These are phyloP conservation scores for Astrothelium subdiscretum DNA, from an alignment of 495 filamentous ascomycete genomes.

Conservation along the genomic window DNA sequence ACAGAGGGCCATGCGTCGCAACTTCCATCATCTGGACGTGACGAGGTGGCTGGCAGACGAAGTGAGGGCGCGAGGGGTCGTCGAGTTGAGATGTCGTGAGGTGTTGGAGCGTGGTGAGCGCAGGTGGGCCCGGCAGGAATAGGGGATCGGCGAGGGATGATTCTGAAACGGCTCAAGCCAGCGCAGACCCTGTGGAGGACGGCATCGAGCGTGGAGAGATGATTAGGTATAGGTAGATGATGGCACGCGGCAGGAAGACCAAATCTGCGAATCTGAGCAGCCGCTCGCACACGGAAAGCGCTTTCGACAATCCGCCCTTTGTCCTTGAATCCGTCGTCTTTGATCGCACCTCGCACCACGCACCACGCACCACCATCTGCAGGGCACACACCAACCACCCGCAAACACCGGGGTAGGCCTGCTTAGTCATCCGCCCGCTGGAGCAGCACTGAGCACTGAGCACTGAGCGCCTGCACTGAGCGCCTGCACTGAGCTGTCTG, in stretches of 20 bases:
- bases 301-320: neutral
- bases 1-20: slow-evolving; percentile 21
- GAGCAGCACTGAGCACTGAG: neutral
- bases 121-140: neutral
- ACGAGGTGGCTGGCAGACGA: neutral
- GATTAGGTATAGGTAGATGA: too few species aligned
- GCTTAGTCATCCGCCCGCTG: neutral
- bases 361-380: too few species aligned
- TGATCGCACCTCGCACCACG: too few species aligned
- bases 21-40: slow-evolving; percentile 19
- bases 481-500: too few species aligned
- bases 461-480: too few species aligned
- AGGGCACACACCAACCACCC: too few species aligned
- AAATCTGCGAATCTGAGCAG: neutral
- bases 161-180: slow-evolving; percentile 1
- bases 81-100: neutral
- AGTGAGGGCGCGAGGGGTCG: neutral
- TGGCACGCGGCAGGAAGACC: neutral
- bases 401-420: neutral
- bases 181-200: neutral
- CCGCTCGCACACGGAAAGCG: neutral
- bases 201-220: neutral
- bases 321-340: neutral
- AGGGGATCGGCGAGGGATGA: slow-evolving; percentile 1
- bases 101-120: slow-evolving; percentile 3